Evolutionary conservation across 768 basidiomycete species (phyloP), one percentile per base, ranked within the genome.

Genomic region (Trametes coccinea): DNA sequence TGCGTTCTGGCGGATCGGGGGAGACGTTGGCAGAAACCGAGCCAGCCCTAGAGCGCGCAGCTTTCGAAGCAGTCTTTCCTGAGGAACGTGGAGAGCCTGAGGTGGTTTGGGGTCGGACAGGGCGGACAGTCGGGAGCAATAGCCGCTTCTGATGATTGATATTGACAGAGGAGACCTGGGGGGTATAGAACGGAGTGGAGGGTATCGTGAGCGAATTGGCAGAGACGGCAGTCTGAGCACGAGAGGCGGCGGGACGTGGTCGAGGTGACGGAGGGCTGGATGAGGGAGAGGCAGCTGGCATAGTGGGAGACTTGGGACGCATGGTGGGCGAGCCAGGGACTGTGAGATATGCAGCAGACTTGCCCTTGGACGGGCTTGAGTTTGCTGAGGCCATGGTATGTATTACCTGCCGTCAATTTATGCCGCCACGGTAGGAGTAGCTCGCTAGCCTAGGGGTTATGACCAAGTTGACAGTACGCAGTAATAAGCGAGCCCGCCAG

Each of bases 111-210:
- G 58, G 41, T 22, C 60, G 53, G 1, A 59, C 8, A 0, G 64
- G 56, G 16, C 70, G 69, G 2, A 71, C 70, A 13, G 70, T 72
- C 3, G 71, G 71, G 59, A 72, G 65, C 11, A 72, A 65, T 6
- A 72, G 50, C 2, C 62, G 60, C 63, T 58, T 64, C 31, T 39
- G 14, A 37, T 45, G 46, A 13, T 40, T 45, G 1, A 63, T 56
- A 40, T 64, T 62, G n/a, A 57, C 53, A 8, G 65, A 63, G 6
- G 65, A 61, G 40, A 61, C 58, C 8, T 60, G 59, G 2, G 69
- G 67, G n/a, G 69, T 59, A 43, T 65, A 60, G 51, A 55, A 67
- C 6, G 63, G 65, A 11, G 66, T 58, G 16, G 56, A 49, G 52
- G 63, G 49, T 55, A 61, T 33, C 31, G 31, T 33, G 39, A 61